phyloP scores from a whole-genome alignment of 2,329 filamentous ascomycete genomes.

The Dryadomyces quercus-mongolicae region DNA sequence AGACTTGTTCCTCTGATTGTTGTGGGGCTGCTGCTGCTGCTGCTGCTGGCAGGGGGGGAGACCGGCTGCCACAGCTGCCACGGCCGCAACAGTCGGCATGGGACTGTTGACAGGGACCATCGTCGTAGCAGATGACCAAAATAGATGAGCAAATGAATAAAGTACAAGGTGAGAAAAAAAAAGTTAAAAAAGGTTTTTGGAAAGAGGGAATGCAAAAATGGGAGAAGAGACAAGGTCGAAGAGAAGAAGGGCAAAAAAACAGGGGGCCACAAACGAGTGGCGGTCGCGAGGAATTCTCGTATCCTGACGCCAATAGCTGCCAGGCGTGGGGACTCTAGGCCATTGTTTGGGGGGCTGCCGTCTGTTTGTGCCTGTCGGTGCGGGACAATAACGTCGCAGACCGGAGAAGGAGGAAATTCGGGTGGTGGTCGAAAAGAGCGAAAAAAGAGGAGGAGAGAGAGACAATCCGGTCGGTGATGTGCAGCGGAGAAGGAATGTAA shows the following conservation, averaged over 20 bases:
- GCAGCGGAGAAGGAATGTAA: constrained; percentile 1
- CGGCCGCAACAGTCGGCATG: not conserved
- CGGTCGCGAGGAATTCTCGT: not conserved
- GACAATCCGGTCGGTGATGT: not conserved
- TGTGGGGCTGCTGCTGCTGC: not conserved
- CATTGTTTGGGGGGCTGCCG: not conserved
- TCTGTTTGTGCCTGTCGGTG: not conserved
- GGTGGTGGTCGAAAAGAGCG: not conserved
- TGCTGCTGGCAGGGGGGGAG: not conserved
- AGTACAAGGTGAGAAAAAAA: not conserved
- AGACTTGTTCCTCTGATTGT: constrained; percentile 33
- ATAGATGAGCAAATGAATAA: too few species aligned
- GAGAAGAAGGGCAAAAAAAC: too few species aligned
- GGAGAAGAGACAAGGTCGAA: too few species aligned
- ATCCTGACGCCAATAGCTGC: not conserved
- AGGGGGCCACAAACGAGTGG: too few species aligned
- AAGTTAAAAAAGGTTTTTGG: not conserved
- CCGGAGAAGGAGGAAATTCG: too few species aligned
- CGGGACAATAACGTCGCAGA: not conserved
- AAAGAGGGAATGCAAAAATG: not conserved
- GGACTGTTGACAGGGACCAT: not conserved
- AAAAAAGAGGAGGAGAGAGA: not conserved
- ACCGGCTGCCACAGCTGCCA: not conserved
- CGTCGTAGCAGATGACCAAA: too few species aligned
- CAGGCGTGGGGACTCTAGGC: not conserved